Evolutionary conservation across 768 basidiomycete genomes (phyloP), one percentile per base, ranked within the genome.

Genomic region (Boletus sensibilis): DNA sequence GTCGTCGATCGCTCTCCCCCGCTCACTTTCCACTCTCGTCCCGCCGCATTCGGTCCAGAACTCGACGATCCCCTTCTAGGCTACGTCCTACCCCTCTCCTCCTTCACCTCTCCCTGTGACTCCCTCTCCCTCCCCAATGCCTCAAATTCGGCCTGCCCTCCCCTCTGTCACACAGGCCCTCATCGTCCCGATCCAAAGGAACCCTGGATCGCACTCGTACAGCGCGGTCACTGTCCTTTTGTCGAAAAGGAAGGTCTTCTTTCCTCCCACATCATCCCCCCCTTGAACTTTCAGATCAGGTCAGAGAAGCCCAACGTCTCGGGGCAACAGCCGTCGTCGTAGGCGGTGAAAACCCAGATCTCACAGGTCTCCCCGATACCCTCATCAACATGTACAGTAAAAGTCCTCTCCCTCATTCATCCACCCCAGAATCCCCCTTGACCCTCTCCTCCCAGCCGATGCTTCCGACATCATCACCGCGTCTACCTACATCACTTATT

Each of bases 351-450:
- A 78, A 86, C 63, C 86, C 86, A 20, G 82, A 79, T 20, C 66
- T 79, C 55, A 81, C 78, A 35, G 90, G 85, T 8, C 80, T 81
- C 59, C 83, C 93, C 35, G 87, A 94, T 66, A 79, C 83, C 27
- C 78, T 97, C 58, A 81, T 94, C 50, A 93, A 90, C 64, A 95
- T 97, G 92, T 97, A 90, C 74, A 91, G 88, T 70, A 90, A 90
- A 72, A 89, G 94, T 94, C 60, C 47, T 33, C 39, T 90, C 51
- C 77, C 71, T 53, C 80, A 67, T 56, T 47, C 47, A 21, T 50
- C 50, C 50, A 45, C 56, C 40, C 42, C 43, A 59, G 25, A 51
- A 33, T 38, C 1, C 34, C 3, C 56, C 48, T 55, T 59, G 50
- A 52, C 43, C 20, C 41, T 45, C 54, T 25, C 13, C 25, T 25